Base-by-base conservation (phyloP, 257 asterid species). In the Nicotiana tabacum region DNA sequence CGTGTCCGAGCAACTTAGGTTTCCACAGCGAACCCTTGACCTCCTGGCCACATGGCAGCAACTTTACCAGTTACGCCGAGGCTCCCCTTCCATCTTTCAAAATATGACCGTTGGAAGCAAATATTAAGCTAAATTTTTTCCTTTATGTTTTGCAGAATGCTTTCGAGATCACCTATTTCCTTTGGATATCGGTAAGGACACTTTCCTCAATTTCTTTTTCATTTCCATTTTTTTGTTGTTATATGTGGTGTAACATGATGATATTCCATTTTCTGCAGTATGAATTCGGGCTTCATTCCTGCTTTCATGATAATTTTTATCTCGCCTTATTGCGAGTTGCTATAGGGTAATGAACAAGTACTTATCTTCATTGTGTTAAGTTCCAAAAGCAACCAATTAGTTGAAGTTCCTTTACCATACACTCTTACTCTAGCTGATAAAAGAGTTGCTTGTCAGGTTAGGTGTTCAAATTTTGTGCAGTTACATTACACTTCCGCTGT, bases 401-500 rank as follows among this genome's bases (percentile, higher is more conserved):
- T 62, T 35, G 5, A 39, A 17, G 48, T 24, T 16, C n/a, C 21
- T 24, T 4, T n/a, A 62, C 55, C 33, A 9, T 24, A 33, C 51
- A 13, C 30, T n/a, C 9, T 78, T 16, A 55, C 17, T 77, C 53
- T 53, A 55, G 30, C 77, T 67, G 65, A 53, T 16, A 76, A 6
- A 10, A n/a, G 55, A 57, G 66, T 64, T 66, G 39, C 66, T 74
- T 86, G 80, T 77, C 96, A 96, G 99, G 91, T 9, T 90, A 24
- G 90, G 88, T 37, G 96, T 93, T 35, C 98, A 96, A 82, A 76
- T 96, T 67, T 18, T 96, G 78, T 93, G 97, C 92, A 96, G 99
- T 83, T 96, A 94, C 89, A 90, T 94, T 12, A 96, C 99, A 35
- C 99, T 96, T 82, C 99, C 99, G 2, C 91, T 96, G 51, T 94